These are phyloP conservation scores for Thalassia testudinum DNA, from an alignment of 116 monocot genomes.

Conservation along the genomic window DNA sequence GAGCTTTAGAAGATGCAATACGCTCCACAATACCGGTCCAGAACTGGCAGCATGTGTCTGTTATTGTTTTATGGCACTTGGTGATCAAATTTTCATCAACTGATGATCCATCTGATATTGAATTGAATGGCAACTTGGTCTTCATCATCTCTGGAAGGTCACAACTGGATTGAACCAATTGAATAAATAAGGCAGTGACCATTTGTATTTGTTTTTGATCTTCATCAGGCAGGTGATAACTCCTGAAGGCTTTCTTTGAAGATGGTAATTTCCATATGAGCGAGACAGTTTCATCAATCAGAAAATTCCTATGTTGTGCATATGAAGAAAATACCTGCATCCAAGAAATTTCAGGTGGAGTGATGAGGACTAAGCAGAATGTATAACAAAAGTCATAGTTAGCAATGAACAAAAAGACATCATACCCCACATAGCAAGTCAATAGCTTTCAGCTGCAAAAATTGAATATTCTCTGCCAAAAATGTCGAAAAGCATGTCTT, in stretches of 20 bases:
- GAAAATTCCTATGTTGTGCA: constrained; percentile 65
- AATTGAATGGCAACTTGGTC: constrained; percentile 26
- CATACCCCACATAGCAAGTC: constrained; percentile 65
- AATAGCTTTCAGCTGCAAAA: constrained; percentile 93
- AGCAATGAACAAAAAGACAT: background rate
- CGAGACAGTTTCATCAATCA: constrained; percentile 87
- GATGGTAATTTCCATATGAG: constrained; percentile 80
- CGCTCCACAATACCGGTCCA: constrained; percentile 93
- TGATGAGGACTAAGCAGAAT: background rate
- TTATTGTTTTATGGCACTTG: constrained; percentile 62
- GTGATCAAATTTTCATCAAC: constrained; percentile 38
- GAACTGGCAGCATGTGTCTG: constrained; percentile 65
- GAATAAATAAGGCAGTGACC: constrained; percentile 89
- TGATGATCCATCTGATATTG: constrained; percentile 33
- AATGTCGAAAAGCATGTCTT: constrained; percentile 89
- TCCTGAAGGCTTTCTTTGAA: constrained; percentile 66
- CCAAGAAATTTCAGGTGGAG: background rate
- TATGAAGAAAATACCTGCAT: constrained; percentile 76
- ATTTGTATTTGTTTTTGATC: constrained; percentile 98
- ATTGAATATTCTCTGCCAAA: constrained; percentile 86
- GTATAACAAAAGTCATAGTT: background rate
- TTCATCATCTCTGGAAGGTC: constrained; percentile 56
- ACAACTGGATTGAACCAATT: constrained; percentile 78
- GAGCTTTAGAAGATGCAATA: constrained; percentile 58
- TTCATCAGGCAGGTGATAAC: constrained; percentile 88